Percentiles rank a stretch among this genome's conserved stretches.
phyloP scores from a whole-genome alignment of 2,329 filamentous ascomycete genomes.

The Fonsecaea nubica region DNA sequence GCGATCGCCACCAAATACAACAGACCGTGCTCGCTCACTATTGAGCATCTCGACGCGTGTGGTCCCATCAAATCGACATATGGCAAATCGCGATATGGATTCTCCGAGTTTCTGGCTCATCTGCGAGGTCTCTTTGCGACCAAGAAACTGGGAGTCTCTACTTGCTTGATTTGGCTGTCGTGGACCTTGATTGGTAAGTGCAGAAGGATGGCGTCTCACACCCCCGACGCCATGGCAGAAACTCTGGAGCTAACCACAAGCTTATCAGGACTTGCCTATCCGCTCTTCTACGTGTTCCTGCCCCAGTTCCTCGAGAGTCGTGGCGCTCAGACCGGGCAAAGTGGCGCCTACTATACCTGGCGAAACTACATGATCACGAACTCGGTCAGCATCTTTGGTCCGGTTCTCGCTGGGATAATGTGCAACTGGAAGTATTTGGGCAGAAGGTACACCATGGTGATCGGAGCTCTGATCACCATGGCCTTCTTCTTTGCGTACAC shows the following conservation, averaged over 20 bases:
- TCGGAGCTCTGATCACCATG: conserved; percentile 67
- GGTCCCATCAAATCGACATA: conserved; percentile 44
- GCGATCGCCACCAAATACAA: conserved; percentile 63
- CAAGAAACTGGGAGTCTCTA: conserved; percentile 60
- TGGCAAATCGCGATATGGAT: conserved; percentile 46
- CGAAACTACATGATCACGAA: conserved; percentile 81
- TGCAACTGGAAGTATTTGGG: conserved; percentile 74
- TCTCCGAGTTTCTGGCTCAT: conserved; percentile 52
- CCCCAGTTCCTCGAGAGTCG: conserved; percentile 54
- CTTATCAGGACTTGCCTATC: conserved; percentile 55
- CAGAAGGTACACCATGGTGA: conserved; percentile 72
- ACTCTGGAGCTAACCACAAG: neutral
- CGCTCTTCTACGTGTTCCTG: conserved; percentile 79
- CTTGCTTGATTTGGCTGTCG: conserved; percentile 68
- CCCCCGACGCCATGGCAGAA: neutral
- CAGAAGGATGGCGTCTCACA: neutral
- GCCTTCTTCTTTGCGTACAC: conserved; percentile 79
- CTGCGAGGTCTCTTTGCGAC: conserved; percentile 72
- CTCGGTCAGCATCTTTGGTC: conserved; percentile 73
- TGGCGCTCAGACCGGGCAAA: conserved; percentile 73
- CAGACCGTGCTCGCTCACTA: conserved; percentile 58
- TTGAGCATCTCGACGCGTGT: conserved; percentile 57
- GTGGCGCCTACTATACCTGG: conserved; percentile 75
- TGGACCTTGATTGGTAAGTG: conserved; percentile 71
- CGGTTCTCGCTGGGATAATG: conserved; percentile 70